Base-by-base conservation (phyloP, 1,284 basidiomycete species). In the Ceratobasidium sp. region DNA sequence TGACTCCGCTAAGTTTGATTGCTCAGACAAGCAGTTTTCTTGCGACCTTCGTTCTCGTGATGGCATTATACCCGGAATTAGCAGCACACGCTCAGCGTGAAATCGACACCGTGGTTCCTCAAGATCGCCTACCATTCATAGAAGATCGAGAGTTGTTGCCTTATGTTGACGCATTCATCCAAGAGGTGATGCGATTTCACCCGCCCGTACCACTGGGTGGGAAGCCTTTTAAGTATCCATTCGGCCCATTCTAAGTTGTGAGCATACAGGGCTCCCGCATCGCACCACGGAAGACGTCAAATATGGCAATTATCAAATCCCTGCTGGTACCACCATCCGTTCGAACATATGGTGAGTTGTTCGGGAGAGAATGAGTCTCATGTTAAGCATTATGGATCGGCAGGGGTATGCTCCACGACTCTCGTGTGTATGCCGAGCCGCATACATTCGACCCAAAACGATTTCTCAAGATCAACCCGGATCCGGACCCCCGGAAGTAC, bases 401-500 rank as follows among this genome's bases (percentile, higher is more conserved):
- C 30, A 74, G 71, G 83, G 83, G 82, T 1, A 84, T 85, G 79
- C 76, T 83, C 23, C 81, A 83, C 57, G 80, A 84, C 74, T 80
- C 82, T 65, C 52, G 67, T 18, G 78, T 81, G 7, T 87, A 86
- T 79, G 82, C 84, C 1, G 82, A 87, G 38, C 86, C 87, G 3
- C 82, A 83, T 20, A 78, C 75, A 3, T 88, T 88, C 81, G 83
- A 83, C 27, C 87, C 87, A 16, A 86, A 86, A 66, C 82, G 87
- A n/a, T 84, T 81, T 74, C 65, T 85, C 6, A 81, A 82, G 48
- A 78, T 78, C 1, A 78, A 20, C 18, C 71, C 78, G 20, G 79
- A 81, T 41, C 78, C 76, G 35, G 82, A 85, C 68, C 71, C 71
- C 5, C 83, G 84, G 7, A 65, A 54, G 35, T 64, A n/a, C 48